phyloP scores from a whole-genome alignment of 2,329 filamentous ascomycete genomes.

The Chaetomiaceae sp. region DNA sequence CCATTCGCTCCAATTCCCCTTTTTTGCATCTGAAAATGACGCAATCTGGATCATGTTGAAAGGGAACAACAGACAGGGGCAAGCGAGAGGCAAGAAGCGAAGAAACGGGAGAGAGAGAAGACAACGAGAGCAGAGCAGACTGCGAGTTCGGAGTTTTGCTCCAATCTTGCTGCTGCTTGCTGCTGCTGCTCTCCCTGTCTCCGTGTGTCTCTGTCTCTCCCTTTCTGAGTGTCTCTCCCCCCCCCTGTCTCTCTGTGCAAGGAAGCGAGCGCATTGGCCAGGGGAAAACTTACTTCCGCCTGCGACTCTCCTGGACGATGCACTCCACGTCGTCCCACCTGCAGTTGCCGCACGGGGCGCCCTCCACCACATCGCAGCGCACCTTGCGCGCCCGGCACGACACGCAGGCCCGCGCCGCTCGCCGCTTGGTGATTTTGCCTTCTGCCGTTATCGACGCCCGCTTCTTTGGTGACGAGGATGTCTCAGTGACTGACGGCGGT shows the following conservation, averaged over 20 bases:
- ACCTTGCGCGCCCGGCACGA: conserved; percentile 87
- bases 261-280: too few relatives aligned
- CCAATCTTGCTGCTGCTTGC: conserved; percentile 4
- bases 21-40: conserved; percentile 21
- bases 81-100: too few relatives aligned
- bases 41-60: conserved; percentile 11
- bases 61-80: too few relatives aligned
- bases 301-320: conserved; percentile 73
- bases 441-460: conserved; percentile 12
- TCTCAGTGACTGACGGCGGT: conserved; percentile 4
- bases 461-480: conserved; percentile 12
- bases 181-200: too few relatives aligned
- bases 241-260: too few relatives aligned
- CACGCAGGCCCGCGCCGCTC: conserved; percentile 87
- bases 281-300: conserved; percentile 67
- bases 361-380: conserved; percentile 87
- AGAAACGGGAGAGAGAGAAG: too few relatives aligned
- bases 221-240: too few relatives aligned
- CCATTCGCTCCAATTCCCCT: too few relatives aligned
- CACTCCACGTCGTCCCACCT: conserved; percentile 75
- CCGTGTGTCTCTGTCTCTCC: not conserved
- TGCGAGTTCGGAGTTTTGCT: not conserved
- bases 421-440: conserved; percentile 62
- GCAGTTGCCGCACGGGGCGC: conserved; percentile 83
- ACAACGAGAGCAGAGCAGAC: too few relatives aligned